Conservation (phyloP, 2,329 filamentous ascomycete genomes). For the Aspergillus fischeri region DNA sequence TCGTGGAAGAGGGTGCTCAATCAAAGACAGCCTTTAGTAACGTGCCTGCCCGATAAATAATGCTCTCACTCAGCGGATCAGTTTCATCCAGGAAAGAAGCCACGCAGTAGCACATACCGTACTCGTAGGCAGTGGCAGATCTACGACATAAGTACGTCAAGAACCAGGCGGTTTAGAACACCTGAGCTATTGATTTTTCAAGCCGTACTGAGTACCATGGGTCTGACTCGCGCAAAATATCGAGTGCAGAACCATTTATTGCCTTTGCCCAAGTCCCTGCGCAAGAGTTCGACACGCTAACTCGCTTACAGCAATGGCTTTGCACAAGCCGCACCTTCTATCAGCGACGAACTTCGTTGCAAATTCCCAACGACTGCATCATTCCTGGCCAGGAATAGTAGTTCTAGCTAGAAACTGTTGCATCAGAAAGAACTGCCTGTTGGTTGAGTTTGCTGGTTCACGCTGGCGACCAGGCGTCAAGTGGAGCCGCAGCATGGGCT, state of each 20-base stretch:
- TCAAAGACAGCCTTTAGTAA: neutral
- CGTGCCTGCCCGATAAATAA: neutral
- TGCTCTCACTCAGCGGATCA: neutral
- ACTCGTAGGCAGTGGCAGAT: neutral
- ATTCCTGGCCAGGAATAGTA: neutral
- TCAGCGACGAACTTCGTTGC: neutral
- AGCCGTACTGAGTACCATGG: neutral
- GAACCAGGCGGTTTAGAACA: neutral
- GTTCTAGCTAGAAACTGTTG: neutral
- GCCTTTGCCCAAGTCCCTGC: neutral
- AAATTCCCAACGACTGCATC: neutral
- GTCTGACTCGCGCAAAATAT: neutral
- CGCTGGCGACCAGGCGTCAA: neutral
- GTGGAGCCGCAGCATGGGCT: neutral
- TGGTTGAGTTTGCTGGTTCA: neutral
- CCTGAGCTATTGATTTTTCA: too few relatives aligned
- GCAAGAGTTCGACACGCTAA: neutral
- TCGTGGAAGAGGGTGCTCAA: neutral
- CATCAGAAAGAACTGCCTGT: neutral
- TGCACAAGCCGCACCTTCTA: neutral
- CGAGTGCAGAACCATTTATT: neutral
- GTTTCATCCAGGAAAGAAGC: neutral
- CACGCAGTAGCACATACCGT: neutral
- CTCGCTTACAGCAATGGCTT: neutral
- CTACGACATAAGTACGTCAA: neutral